These are phyloP conservation scores for Volvox reticuliferus DNA, from an alignment of 139 green algal genomes.

Conservation along the genomic window DNA sequence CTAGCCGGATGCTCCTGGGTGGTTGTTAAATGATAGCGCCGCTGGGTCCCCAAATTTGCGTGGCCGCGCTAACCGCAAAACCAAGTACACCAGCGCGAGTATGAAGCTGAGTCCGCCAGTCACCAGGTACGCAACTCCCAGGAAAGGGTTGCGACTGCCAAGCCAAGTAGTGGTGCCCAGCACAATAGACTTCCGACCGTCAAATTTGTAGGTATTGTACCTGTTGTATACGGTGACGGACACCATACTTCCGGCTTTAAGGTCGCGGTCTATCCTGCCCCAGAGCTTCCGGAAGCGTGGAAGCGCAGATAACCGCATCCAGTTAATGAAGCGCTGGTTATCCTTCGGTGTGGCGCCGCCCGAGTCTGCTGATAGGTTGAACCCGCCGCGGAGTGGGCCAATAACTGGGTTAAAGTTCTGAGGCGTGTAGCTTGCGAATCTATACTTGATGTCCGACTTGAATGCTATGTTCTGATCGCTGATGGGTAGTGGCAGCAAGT, in stretches of 20 bases:
- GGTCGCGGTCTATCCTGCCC: constrained; percentile 59
- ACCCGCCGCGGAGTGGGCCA: constrained; percentile 44
- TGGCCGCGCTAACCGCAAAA: constrained; percentile 49
- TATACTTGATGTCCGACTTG: constrained; percentile 51
- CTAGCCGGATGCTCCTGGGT: background rate
- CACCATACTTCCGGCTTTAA: constrained; percentile 60
- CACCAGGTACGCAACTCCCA: constrained; percentile 81
- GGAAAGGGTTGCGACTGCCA: constrained; percentile 83
- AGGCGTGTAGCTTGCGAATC: constrained; percentile 61
- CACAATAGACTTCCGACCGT: constrained; percentile 81
- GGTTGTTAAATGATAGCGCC: constrained; percentile 35
- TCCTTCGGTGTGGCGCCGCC: constrained; percentile 41
- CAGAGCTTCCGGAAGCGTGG: constrained; percentile 76
- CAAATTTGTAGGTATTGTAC: constrained; percentile 90
- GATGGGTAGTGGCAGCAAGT: constrained; percentile 1
- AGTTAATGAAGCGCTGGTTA: constrained; percentile 96
- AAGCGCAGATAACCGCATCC: constrained; percentile 90
- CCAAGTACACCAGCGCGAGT: constrained; percentile 61
- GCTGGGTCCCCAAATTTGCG: constrained; percentile 64
- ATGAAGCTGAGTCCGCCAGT: constrained; percentile 73
- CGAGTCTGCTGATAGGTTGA: constrained; percentile 36
- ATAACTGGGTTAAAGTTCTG: constrained; percentile 51
- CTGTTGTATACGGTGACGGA: constrained; percentile 61
- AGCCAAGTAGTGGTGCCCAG: constrained; percentile 87
- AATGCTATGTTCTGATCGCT: constrained; percentile 51